phyloP scores from a whole-genome alignment of 164 flowering plant genomes.

The Tetracentron sinense region DNA sequence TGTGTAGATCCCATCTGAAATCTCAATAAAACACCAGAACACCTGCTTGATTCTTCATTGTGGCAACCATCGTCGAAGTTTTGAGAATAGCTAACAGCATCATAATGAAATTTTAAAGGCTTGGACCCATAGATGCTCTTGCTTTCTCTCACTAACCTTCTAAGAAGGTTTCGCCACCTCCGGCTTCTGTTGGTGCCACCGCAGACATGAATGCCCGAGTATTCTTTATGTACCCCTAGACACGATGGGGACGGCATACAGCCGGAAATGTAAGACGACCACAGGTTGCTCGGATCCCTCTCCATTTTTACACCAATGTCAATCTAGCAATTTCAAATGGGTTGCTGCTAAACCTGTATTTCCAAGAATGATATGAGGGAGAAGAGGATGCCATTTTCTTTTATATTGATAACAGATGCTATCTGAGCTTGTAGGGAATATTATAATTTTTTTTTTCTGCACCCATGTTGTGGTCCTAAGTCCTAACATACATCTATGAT shows the following conservation, averaged over 20 bases:
- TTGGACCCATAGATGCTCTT: constrained; percentile 33
- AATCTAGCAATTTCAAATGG: neutral
- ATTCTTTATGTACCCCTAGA: constrained; percentile 30
- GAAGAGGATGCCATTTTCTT: neutral
- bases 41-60: constrained; percentile 16
- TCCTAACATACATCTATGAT: no score
- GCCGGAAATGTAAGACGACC: constrained; percentile 30
- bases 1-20: neutral
- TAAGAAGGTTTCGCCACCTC: constrained; percentile 35
- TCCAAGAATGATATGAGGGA: neutral
- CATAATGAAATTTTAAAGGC: constrained; percentile 46
- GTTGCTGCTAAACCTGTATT: neutral
- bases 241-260: constrained; percentile 40
- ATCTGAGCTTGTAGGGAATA: no score
- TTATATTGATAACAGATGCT: no score
- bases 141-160: constrained; percentile 42
- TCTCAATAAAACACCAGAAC: neutral
- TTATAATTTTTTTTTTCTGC: no score
- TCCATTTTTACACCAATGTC: neutral
- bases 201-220: constrained; percentile 27
- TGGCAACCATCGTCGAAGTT: constrained; percentile 59
- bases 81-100: constrained; percentile 60
- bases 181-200: constrained; percentile 9
- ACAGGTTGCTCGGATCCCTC: constrained; percentile 18
- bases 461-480: neutral